Evolutionary conservation across 108 stramenopile species (phyloP).

Genomic region (Phaeodactylum tricornutum): DNA sequence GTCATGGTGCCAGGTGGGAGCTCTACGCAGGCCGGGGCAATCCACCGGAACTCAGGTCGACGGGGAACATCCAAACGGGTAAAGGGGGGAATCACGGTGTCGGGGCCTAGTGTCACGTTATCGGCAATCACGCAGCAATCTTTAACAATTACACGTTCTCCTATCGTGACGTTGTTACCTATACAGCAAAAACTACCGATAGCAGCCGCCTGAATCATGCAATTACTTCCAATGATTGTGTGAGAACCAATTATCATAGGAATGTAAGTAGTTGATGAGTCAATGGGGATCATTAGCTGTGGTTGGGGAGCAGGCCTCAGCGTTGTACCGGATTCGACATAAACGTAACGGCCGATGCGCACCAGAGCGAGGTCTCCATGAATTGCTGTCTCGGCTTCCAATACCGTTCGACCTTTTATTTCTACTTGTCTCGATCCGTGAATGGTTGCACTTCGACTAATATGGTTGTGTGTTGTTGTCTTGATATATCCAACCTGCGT

Average conservation of each 20-base stretch:
- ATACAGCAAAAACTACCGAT: slow-evolving; percentile 42
- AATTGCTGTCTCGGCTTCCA: slow-evolving; percentile 17
- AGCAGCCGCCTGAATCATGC: slow-evolving; percentile 32
- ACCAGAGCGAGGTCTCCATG: slow-evolving; percentile 33
- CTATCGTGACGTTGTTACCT: slow-evolving; percentile 31
- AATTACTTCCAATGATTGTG: slow-evolving; percentile 29
- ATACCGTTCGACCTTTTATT: slow-evolving; percentile 31
- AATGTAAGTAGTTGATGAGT: slow-evolving; percentile 8
- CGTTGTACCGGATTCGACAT: slow-evolving; percentile 14
- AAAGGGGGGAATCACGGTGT: slow-evolving; percentile 53
- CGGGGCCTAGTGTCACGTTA: slow-evolving; percentile 15
- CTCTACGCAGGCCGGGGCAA: too few species aligned
- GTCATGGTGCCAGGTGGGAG: too few species aligned
- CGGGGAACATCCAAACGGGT: too few species aligned
- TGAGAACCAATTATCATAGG: slow-evolving; percentile 33
- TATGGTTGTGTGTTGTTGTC: slow-evolving; percentile 38
- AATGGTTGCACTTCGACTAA: slow-evolving; percentile 30
- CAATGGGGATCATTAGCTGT: background rate
- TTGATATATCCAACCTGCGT: too few species aligned
- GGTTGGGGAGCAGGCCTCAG: slow-evolving; percentile 26
- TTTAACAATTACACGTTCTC: slow-evolving; percentile 40
- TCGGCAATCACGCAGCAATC: slow-evolving; percentile 35
- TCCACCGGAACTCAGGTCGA: too few species aligned
- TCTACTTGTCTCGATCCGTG: slow-evolving; percentile 30
- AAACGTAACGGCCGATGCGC: slow-evolving; percentile 31